phyloP scores from a whole-genome alignment of 345 rosid species.

The Sonneratia alba region DNA sequence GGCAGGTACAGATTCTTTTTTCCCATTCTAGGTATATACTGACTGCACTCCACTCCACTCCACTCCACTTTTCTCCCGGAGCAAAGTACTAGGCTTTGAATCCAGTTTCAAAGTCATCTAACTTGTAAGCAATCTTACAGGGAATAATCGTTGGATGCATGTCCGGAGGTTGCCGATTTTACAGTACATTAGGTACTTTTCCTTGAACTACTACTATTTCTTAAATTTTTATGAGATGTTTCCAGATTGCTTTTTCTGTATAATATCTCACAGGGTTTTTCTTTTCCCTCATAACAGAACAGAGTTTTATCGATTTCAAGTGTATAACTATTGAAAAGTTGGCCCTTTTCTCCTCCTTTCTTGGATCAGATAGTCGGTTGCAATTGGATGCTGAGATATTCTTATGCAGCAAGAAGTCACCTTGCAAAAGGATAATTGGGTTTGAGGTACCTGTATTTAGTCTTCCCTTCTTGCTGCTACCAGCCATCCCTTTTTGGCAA shows the following conservation, averaged over 20 bases:
- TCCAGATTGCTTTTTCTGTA: not conserved
- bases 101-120: not conserved
- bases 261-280: not conserved
- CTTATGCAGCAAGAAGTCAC: conserved; percentile 54
- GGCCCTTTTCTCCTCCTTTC: conserved; percentile 5
- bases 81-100: not conserved
- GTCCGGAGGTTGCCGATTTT: conserved; percentile 31
- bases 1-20: conserved; percentile 43
- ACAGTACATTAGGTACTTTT: conserved; percentile 20
- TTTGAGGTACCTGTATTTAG: conserved; percentile 47
- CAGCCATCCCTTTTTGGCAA: not conserved
- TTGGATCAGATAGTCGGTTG: conserved; percentile 51
- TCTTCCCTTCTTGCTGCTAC: conserved; percentile 5
- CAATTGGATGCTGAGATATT: conserved; percentile 64
- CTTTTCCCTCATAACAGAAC: not conserved
- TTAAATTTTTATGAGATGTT: not conserved
- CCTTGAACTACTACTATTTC: not conserved
- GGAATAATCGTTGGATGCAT: conserved; percentile 37
- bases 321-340: not conserved
- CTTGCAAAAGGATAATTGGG: conserved; percentile 64
- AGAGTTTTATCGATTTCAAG: not conserved
- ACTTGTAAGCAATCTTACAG: conserved; percentile 6
- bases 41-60: not conserved
- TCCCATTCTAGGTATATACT: not conserved
- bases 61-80: not conserved